These are phyloP conservation scores for Rhodotorula sphaerocarpa DNA, from an alignment of 768 basidiomycete genomes.

Conservation along the genomic window DNA sequence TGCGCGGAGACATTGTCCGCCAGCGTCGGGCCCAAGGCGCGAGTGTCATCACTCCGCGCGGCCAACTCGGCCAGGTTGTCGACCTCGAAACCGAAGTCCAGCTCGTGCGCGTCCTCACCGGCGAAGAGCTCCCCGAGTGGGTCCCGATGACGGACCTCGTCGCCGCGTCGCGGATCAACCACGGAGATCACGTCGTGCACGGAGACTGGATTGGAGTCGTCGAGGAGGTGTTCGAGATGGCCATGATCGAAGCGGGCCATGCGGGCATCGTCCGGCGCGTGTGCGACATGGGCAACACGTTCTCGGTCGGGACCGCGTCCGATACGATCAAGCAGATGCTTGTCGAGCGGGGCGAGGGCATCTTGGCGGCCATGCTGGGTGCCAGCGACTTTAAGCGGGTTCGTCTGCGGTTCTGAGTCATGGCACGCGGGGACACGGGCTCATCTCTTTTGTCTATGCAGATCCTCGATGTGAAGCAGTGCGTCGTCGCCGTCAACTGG, in stretches of 20 bases:
- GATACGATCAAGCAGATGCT: conserved; percentile 25
- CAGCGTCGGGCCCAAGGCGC: neutral
- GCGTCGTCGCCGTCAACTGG: conserved; percentile 33
- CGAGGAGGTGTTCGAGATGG: conserved; percentile 36
- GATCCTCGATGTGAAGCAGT: conserved; percentile 34
- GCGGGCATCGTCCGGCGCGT: conserved; percentile 13
- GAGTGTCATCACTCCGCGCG: neutral
- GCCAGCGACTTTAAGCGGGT: conserved; percentile 12
- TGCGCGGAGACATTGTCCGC: conserved; percentile 28
- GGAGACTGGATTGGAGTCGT: conserved; percentile 33
- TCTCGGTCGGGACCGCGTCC: conserved; percentile 22
- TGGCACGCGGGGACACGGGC: no score
- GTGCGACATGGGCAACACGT: conserved; percentile 17
- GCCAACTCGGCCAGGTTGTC: conserved; percentile 15
- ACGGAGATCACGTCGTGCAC: conserved; percentile 28
- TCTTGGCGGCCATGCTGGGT: conserved; percentile 12
- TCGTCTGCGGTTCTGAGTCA: neutral
- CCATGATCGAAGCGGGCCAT: conserved; percentile 28
- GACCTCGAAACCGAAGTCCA: conserved; percentile 7
- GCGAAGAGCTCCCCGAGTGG: conserved; percentile 12
- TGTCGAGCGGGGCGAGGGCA: conserved; percentile 9
- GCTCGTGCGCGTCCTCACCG: conserved; percentile 19
- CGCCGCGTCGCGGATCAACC: conserved; percentile 13
- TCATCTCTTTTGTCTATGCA: neutral
- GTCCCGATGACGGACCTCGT: conserved; percentile 6